Percentiles rank a stretch among this genome's conserved stretches.
phyloP scores from a whole-genome alignment of 1,284 basidiomycete species.

The Leccinum proliferum region DNA sequence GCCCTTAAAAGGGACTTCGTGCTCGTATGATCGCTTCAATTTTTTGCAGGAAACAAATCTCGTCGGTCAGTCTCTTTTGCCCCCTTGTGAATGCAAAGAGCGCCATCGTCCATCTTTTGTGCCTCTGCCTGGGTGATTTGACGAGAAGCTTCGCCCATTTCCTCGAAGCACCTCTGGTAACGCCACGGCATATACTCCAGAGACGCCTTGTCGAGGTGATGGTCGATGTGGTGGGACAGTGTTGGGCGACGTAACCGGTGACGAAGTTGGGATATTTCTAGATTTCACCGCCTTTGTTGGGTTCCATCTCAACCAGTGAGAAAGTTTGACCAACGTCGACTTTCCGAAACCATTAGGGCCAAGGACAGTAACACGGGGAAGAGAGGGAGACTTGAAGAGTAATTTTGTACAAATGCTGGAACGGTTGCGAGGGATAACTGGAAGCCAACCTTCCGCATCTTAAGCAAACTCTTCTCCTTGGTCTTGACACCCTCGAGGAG shows the following conservation, averaged over 20 bases:
- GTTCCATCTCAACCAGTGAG: constrained; percentile 95
- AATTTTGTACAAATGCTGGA: constrained; percentile 93
- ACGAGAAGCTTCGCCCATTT: constrained; percentile 89
- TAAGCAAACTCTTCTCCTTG: constrained; percentile 95
- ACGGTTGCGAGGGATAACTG: constrained; percentile 82
- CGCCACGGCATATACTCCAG: constrained; percentile 99
- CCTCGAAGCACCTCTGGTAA: constrained; percentile 98
- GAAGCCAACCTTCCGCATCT: constrained; percentile 98
- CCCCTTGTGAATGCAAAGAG: constrained; percentile 82
- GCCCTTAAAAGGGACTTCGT: constrained; percentile 93
- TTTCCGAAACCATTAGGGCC: constrained; percentile 98
- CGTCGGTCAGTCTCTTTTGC: constrained; percentile 92
- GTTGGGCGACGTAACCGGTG: constrained; percentile 94
- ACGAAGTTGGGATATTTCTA: constrained; percentile 99
- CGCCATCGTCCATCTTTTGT: constrained; percentile 97
- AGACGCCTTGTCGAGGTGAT: constrained; percentile 97
- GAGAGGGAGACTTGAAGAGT: constrained; percentile 95
- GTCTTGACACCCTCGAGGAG: constrained; percentile 99
- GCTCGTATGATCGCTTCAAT: constrained; percentile 99
- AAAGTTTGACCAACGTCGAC: constrained; percentile 96
- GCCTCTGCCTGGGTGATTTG: constrained; percentile 85
- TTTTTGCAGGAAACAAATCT: constrained; percentile 89
- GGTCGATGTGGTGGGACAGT: constrained; percentile 98
- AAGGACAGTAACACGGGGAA: constrained; percentile 91
- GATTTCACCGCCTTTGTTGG: constrained; percentile 94